phyloP scores from a whole-genome alignment of 2,329 filamentous ascomycete genomes.

The Penicillium brasilianum region DNA sequence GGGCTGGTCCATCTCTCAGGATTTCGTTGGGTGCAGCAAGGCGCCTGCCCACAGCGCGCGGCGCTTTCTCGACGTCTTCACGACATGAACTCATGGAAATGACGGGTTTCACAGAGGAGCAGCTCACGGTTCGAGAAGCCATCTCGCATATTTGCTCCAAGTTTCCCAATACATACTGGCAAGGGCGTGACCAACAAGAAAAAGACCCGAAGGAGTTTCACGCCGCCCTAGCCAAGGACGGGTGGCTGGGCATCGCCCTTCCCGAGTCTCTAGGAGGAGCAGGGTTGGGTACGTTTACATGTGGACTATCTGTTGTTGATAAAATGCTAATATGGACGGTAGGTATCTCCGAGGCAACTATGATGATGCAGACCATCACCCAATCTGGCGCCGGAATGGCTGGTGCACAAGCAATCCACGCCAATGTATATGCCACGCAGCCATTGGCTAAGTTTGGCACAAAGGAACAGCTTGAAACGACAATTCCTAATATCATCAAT shows the following conservation, averaged over 20 bases:
- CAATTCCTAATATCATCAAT: slow-evolving; percentile 72
- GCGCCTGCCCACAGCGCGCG: slow-evolving; percentile 6
- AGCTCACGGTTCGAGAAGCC: slow-evolving; percentile 73
- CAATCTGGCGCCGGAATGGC: slow-evolving; percentile 79
- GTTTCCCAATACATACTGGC: slow-evolving; percentile 77
- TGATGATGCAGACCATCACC: slow-evolving; percentile 85
- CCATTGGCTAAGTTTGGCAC: slow-evolving; percentile 74
- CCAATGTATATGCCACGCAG: slow-evolving; percentile 66
- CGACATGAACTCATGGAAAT: slow-evolving; percentile 67
- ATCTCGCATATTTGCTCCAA: slow-evolving; percentile 70
- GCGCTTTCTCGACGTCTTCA: slow-evolving; percentile 41
- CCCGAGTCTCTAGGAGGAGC: slow-evolving; percentile 76
- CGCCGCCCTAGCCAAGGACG: slow-evolving; percentile 72
- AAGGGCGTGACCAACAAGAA: slow-evolving; percentile 70
- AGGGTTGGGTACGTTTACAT: slow-evolving; percentile 58
- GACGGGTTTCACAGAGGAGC: slow-evolving; percentile 72
- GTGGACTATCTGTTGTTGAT: accelerated
- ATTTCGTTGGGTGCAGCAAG: neutral
- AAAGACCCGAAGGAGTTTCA: slow-evolving; percentile 78
- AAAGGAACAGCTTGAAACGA: slow-evolving; percentile 64
- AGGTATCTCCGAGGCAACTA: slow-evolving; percentile 76
- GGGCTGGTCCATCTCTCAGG: neutral
- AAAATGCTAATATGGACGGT: neutral
- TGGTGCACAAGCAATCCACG: slow-evolving; percentile 63
- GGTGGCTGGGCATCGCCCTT: slow-evolving; percentile 81